Evolutionary conservation across 2,329 filamentous ascomycete genomes (phyloP).

Genomic region (Ceratocystis lukuohia): DNA sequence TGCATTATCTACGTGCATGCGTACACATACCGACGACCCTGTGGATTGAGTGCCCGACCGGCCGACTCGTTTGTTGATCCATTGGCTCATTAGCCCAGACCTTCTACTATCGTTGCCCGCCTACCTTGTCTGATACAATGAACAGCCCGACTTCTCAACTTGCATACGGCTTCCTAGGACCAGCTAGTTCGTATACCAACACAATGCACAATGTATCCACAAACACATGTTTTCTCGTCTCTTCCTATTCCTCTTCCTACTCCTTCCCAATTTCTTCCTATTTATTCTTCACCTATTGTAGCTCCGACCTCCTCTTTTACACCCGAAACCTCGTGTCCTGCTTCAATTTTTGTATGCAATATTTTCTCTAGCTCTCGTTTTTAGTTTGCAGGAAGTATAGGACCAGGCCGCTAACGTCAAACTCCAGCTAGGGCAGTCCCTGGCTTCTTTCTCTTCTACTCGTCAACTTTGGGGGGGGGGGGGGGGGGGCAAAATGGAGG

Average conservation of each 20-base stretch:
- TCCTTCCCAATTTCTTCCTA: background rate
- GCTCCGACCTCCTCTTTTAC: background rate
- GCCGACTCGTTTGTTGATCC: too few relatives aligned
- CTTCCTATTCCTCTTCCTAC: background rate
- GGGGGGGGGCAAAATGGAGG: background rate
- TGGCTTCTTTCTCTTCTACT: background rate
- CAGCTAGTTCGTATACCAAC: background rate
- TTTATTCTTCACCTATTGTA: background rate
- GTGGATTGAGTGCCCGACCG: too few relatives aligned
- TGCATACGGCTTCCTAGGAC: background rate
- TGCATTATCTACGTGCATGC: too few relatives aligned
- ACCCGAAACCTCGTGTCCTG: background rate
- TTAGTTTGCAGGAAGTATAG: background rate
- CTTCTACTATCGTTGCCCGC: too few relatives aligned
- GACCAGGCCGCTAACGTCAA: background rate
- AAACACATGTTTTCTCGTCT: background rate
- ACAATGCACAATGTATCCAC: conserved; percentile 2
- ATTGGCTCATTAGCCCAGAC: too few relatives aligned
- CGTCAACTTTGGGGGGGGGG: background rate
- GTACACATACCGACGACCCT: too few relatives aligned
- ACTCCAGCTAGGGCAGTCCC: background rate
- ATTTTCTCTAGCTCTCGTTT: background rate
- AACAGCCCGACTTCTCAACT: background rate
- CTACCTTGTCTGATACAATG: background rate
- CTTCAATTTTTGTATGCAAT: background rate